These are phyloP conservation scores for Blastobotrys terrestris DNA, from an alignment of 805 yeast genomes.

Conservation along the genomic window DNA sequence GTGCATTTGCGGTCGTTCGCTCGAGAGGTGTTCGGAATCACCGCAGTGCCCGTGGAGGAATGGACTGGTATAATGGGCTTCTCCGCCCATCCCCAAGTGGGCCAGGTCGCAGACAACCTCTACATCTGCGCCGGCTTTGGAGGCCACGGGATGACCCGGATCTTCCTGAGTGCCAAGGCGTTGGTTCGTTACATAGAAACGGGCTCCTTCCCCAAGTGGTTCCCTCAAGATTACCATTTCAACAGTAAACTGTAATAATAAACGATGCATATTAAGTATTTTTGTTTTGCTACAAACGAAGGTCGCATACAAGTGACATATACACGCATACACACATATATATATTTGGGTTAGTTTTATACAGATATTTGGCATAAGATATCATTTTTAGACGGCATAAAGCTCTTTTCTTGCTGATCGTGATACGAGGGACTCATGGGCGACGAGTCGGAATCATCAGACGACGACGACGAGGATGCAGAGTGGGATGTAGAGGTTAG, in stretches of 20 bases:
- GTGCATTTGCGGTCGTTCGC: conserved; percentile 5
- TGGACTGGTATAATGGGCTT: conserved; percentile 49
- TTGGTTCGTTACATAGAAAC: conserved; percentile 21
- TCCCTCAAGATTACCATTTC: conserved; percentile 9
- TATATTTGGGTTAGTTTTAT: not conserved
- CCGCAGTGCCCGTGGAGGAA: conserved; percentile 15
- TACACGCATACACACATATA: too few species aligned
- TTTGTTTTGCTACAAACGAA: too few species aligned
- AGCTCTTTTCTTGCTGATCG: not conserved
- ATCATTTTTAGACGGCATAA: not conserved
- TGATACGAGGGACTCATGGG: not conserved
- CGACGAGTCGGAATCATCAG: not conserved
- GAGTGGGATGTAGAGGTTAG: not conserved
- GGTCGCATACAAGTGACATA: too few species aligned
- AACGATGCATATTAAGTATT: not conserved
- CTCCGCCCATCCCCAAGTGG: conserved; percentile 41
- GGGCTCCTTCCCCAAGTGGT: conserved; percentile 16
- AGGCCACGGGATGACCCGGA: conserved; percentile 50
- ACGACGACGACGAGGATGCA: not conserved
- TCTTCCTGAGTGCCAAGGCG: conserved; percentile 37
- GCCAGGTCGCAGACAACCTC: conserved; percentile 28
- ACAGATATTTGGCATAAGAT: not conserved
- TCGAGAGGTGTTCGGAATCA: conserved; percentile 7
- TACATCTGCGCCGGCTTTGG: conserved; percentile 39
- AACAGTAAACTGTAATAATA: not conserved